A percentile compares a stretch with the other conserved stretches of the same genome.
phyloP scores from a whole-genome alignment of 306 rosid species.

The Sicyos edulis region DNA sequence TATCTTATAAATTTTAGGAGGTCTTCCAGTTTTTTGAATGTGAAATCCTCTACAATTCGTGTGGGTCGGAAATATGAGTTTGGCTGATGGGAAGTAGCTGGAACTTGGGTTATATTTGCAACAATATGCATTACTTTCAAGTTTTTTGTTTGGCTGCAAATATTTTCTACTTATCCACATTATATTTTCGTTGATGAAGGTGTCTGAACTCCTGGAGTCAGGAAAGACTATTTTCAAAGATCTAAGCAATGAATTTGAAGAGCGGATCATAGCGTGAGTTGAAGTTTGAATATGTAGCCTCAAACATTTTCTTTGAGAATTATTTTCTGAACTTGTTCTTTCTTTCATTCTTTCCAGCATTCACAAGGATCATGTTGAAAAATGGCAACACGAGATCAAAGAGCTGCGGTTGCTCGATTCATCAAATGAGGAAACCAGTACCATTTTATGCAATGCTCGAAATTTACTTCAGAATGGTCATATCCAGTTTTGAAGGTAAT shows the following conservation, averaged over 20 bases:
- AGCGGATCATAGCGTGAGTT: slow-evolving; percentile 61
- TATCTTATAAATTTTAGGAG: not conserved
- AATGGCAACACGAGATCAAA: slow-evolving; percentile 79
- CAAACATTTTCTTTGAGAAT: not conserved
- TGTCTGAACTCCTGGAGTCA: slow-evolving; percentile 69
- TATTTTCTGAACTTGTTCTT: not conserved
- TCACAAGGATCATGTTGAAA: slow-evolving; percentile 65
- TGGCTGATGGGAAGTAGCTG: not conserved
- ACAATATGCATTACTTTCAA: not conserved
- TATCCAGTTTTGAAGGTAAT: slow-evolving; percentile 40
- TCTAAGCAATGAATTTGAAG: slow-evolving; percentile 60
- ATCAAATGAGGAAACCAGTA: slow-evolving; percentile 63
- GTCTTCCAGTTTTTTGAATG: no score
- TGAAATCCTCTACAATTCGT: no score
- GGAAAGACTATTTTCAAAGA: slow-evolving; percentile 65
- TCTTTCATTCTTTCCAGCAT: slow-evolving; percentile 35
- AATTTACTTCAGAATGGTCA: slow-evolving; percentile 51
- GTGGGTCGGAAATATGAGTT: no score
- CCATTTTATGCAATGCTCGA: slow-evolving; percentile 59
- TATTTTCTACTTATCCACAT: not conserved
- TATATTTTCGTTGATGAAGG: slow-evolving; percentile 33
- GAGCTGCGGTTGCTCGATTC: slow-evolving; percentile 55
- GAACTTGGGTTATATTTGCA: not conserved
- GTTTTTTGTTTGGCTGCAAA: not conserved
- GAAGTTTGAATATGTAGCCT: not conserved